Base-by-base conservation (phyloP, 768 basidiomycete genomes). In the Phanerochaete sordida region DNA sequence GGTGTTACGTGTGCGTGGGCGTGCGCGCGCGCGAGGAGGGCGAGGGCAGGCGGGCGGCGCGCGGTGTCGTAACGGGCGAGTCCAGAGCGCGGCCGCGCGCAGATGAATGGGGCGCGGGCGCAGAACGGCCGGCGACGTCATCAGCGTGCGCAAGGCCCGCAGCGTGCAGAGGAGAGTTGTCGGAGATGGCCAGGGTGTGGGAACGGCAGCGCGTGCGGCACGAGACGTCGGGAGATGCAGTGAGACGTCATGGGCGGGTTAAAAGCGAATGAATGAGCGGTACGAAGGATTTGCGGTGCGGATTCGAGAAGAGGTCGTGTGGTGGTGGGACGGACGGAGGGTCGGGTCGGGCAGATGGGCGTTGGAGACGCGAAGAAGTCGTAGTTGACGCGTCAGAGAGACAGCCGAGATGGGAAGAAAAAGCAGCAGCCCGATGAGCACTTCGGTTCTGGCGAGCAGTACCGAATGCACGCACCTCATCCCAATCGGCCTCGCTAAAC, bases 401-500 rank as follows among this genome's bases (percentile, higher is more conserved):
- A 24, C 3, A n/a, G 30, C 23, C 3, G 45, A 46, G n/a, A 51
- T 61, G 56, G 48, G 23, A 50, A 8, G 12, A 61, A 39, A 46
- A 30, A 47, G 13, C 63, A 58, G 45, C 30, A 56, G 60, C 49
- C 58, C 51, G 39, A 59, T 57, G 28, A 58, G 62, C 24, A 21
- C 59, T 16, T 65, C 48, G 35, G 9, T 57, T 55, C 56, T 50
- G 49, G 37, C 6, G 50, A 53, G 59, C 45, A 51, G 58, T 27
- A 57, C 28, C 51, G 59, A 62, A 57, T 24, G 62, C 27, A 75
- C 82, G 66, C 66, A 88, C 87, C 70, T 87, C 87, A 60, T 88
- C 83, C 87, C 88, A 89, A 66, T 88, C 88, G 46, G 72, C 65
- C 66, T 88, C 87, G 27, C 80, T 74, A 70, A 89, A 89, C 67